Base-by-base conservation (phyloP, 2,329 filamentous ascomycete species). In the Didymella pomorum region DNA sequence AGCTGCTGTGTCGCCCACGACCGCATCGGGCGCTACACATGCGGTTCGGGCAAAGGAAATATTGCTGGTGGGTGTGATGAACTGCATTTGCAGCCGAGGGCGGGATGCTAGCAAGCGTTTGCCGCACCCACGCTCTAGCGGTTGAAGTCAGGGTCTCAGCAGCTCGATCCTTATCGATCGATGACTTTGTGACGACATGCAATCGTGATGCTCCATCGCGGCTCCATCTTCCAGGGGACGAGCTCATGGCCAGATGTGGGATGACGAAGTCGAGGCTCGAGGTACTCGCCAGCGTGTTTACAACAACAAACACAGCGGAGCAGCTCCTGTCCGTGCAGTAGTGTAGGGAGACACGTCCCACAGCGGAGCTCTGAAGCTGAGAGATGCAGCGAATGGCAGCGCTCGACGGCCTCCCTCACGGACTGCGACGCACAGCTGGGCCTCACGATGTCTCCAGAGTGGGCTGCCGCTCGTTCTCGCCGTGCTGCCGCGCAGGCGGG, bases 31-130 rank as follows among this genome's bases (percentile, higher is more conserved):
- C 47, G 31, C 52, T 35, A 52, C 37, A 43, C 59, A 26, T 60
- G 59, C 53, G 43, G 44, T 58, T 64, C 54, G 57, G 63, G 60
- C 62, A 58, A 64, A 55, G 60, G 39, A 65, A 63, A 62, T 68
- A 71, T 71, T 67, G 67, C 31, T 46, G 50, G 56, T 58, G 67
- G 61, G 73, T 71, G 73, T 71, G 71, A 73, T 65, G 66, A 66
- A 64, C 28, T 67, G 71, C 71, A 72, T 64, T 54, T 56, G 63
- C 45, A 56, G 53, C 53, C 53, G 53, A 56, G 46, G 33, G 33
- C 53, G 53, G 47, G 54, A 57, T 46, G 48, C 54, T 57, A 57
- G 54, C 49, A 58, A 53, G 49, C 49, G 57, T 51, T 61, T 61
- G 62, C 65, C 63, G 60, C 53, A 46, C 20, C 47, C 42, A 41